Evolutionary conservation across 805 yeast species (phyloP).

Genomic region (Metschnikowia shivogae): DNA sequence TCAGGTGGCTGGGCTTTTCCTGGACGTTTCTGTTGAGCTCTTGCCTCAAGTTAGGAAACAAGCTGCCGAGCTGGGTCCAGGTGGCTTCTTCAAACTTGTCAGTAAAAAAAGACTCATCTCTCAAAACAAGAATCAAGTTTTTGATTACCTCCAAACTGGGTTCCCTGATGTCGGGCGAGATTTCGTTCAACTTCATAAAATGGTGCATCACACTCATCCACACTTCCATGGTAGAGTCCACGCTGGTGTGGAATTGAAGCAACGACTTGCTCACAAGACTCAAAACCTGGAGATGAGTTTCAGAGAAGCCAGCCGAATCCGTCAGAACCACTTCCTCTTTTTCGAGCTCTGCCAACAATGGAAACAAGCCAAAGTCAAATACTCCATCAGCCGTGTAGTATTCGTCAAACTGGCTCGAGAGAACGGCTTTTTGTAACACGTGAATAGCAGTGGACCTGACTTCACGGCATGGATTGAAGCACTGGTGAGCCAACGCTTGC

Average conservation of each 20-base stretch:
- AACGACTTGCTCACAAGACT: conserved; percentile 59
- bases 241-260: conserved; percentile 24
- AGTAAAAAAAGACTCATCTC: conserved; percentile 20
- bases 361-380: conserved; percentile 71
- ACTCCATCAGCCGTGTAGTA: conserved; percentile 49
- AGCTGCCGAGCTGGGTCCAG: conserved; percentile 27
- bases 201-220: conserved; percentile 38
- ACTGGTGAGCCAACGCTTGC: conserved; percentile 84
- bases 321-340: conserved; percentile 57
- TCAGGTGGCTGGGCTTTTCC: conserved; percentile 6
- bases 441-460: conserved; percentile 63
- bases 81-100: conserved; percentile 29
- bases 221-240: conserved; percentile 23
- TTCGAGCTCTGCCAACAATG: conserved; percentile 62
- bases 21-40: not conserved
- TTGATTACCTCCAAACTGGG: conserved; percentile 36
- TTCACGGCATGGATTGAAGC: conserved; percentile 83
- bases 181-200: conserved; percentile 25
- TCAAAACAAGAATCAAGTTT: conserved; percentile 40
- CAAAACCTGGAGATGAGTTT: conserved; percentile 65
- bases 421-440: conserved; percentile 50
- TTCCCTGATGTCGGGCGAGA: conserved; percentile 25
- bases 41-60: conserved; percentile 26
- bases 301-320: conserved; percentile 59
- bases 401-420: conserved; percentile 36